Evolutionary conservation across 2,329 filamentous ascomycete species (phyloP).

Genomic region (Huntiella abstrusa): DNA sequence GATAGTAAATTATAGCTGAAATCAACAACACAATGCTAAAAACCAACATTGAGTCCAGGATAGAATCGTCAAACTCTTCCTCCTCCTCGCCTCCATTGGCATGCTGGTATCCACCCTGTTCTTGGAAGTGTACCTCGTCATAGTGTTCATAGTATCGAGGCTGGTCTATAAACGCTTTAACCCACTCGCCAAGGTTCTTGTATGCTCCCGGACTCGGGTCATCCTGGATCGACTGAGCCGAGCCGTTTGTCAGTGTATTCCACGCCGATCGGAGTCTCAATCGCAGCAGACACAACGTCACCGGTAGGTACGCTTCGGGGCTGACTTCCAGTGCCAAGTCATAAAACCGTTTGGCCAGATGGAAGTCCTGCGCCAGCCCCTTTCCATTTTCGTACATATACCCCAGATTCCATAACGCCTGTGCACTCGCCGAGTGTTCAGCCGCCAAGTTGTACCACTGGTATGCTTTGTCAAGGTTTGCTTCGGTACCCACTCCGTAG

Average conservation of each 20-base stretch:
- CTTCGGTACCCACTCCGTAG: slow-evolving; percentile 52
- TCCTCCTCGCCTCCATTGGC: slow-evolving; percentile 37
- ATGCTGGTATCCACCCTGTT: slow-evolving; percentile 27
- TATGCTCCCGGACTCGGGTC: slow-evolving; percentile 60
- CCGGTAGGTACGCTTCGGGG: slow-evolving; percentile 80
- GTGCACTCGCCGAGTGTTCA: slow-evolving; percentile 78
- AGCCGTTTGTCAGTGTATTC: slow-evolving; percentile 84
- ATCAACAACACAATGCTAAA: slow-evolving; percentile 57
- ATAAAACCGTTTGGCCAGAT: slow-evolving; percentile 91
- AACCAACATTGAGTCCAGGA: slow-evolving; percentile 73
- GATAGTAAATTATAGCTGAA: slow-evolving; percentile 63
- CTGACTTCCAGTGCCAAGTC: slow-evolving; percentile 85
- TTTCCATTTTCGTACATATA: slow-evolving; percentile 99
- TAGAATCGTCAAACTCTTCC: slow-evolving; percentile 53
- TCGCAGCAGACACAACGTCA: slow-evolving; percentile 74
- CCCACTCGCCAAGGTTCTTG: slow-evolving; percentile 70
- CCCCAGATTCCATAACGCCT: slow-evolving; percentile 89
- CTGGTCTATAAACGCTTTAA: slow-evolving; percentile 63
- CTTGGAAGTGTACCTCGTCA: slow-evolving; percentile 23
- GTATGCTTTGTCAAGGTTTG: slow-evolving; percentile 69
- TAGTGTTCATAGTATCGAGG: slow-evolving; percentile 45
- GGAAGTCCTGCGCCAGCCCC: slow-evolving; percentile 84
- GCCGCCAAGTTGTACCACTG: slow-evolving; percentile 85
- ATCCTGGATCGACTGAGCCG: slow-evolving; percentile 78
- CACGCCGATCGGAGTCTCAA: slow-evolving; percentile 72